Base-by-base conservation (phyloP, 805 yeast genomes). In the Saccharomycopsis vini region DNA sequence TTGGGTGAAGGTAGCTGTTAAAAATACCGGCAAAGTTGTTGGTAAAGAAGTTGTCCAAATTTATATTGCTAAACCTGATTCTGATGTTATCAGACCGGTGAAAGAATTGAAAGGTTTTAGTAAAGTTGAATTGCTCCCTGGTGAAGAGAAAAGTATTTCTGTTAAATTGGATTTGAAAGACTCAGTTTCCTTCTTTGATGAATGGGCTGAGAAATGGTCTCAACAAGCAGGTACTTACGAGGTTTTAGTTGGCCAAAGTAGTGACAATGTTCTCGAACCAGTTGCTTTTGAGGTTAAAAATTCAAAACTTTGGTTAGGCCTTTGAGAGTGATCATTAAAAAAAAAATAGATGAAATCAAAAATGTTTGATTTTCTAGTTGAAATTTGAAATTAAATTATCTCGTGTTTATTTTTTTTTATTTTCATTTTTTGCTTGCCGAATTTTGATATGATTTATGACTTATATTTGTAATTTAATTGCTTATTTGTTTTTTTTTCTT, bases 71-170 rank as follows among this genome's bases (percentile, higher is more conserved):
- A 51, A 62, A 33, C 66, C 62, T 39, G 7, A 13, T 10, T 55
- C 55, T 23, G 42, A 55, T 12, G 46, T 55, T 12, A 56, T 52
- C 38, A 68, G 83, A 54, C 80, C 83, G 9, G 56, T 65, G 20
- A 78, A 77, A 59, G 83, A 79, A 53, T 64, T 79, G 56, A 77
- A 74, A 57, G 80, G 72, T 22, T 78, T 73, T 54, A 68, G 60
- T 15, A 77, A 79, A 59, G 69, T 72, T 13, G 5, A 6, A 5
- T n/a, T 35, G 10, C 4, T 5, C 4, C 10, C 29, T 4, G 28
- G 28, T 22, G 71, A 68, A 50, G 44, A 64, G 7, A 58, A 59
- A 43, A 53, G 58, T 1, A 73, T 69, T 16, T 46, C 52, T 1
- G 51, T 76, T 26, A 51, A 50, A n/a, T 50, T 73, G 22, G 64